A percentile compares a stretch with the other conserved stretches of the same genome.
These are phyloP conservation scores for Xylariaceae sp. DNA, from an alignment of 2,329 filamentous ascomycete species.

Conservation along the genomic window DNA sequence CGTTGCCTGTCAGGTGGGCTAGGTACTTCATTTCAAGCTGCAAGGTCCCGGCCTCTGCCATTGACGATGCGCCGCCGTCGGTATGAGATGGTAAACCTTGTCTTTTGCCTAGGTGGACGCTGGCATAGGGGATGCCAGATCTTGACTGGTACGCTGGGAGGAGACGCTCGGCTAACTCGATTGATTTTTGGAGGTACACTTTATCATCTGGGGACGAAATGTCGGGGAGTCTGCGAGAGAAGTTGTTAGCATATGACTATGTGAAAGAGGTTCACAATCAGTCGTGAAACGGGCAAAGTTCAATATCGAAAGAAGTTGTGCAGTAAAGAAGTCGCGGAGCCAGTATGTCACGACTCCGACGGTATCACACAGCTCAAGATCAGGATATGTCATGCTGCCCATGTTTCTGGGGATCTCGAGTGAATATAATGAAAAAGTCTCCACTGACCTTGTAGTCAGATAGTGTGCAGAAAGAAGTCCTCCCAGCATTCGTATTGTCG, in stretches of 20 bases:
- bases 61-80: constrained; percentile 83
- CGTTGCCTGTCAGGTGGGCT: constrained; percentile 85
- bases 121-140: constrained; percentile 84
- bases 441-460: constrained; percentile 55
- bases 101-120: constrained; percentile 75
- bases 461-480: constrained; percentile 90
- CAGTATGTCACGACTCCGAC: background rate
- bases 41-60: constrained; percentile 82
- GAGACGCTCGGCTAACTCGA: constrained; percentile 81
- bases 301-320: no score
- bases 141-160: constrained; percentile 80
- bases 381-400: no score
- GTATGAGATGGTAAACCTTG: constrained; percentile 76
- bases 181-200: constrained; percentile 88
- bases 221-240: constrained; percentile 38
- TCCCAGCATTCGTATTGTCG: constrained; percentile 92
- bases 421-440: no score
- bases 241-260: background rate
- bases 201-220: constrained; percentile 76
- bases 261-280: no score
- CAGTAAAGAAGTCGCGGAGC: no score
- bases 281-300: no score
- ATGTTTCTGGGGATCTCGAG: no score
- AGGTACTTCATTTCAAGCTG: constrained; percentile 98
- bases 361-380: no score